Evolutionary conservation across 2,329 filamentous ascomycete species (phyloP), one percentile per base, ranked within the genome.

Genomic region (Botryotinia globosa): DNA sequence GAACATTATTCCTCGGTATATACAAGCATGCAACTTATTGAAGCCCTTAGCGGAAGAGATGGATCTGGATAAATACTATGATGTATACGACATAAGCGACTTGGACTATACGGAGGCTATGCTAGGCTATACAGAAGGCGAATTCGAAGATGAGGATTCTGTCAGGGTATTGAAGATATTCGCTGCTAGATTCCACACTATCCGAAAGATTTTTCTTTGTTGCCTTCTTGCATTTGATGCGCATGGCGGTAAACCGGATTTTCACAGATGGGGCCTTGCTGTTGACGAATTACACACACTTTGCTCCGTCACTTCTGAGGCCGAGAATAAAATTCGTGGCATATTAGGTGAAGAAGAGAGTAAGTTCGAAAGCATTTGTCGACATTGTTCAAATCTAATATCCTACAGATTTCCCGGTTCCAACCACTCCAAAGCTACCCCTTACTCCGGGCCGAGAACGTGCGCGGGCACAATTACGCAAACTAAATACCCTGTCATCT

Each of bases 21-120:
- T 90, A 70, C 88, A 92, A 76, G 90, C 92, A 20, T 91, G 90
- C 75, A 85, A 86, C 58, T 85, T 86, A 4, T 85, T 98, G 32
- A 91, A 91, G 79, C 88, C 87, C 0, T 89, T 97, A 72, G 89
- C 94, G 2, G 90, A 94, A 80, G 89, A 92, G 78, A 88, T 92
- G 66, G 93, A 97, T 79, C 84, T 99, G 61, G 94, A 97, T 77
- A 96, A 94, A 82, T 97, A 97, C 80, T 92, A 96, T 78, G 95
- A 98, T 79, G 92, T 95, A 74, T 94, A 95, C 80, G 92, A 94
- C 76, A 89, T 95, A 74, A 92, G 88, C 74, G 87, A 91, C 73
- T 87, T 90, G 72, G 92, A 94, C 80, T 88, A 93, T 51, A 86
- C 88, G 32, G 91, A 93, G 77, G 88, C 91, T n/a, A 86, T 90